These are phyloP conservation scores for Russula emetica DNA, from an alignment of 768 basidiomycete genomes.

Conservation along the genomic window DNA sequence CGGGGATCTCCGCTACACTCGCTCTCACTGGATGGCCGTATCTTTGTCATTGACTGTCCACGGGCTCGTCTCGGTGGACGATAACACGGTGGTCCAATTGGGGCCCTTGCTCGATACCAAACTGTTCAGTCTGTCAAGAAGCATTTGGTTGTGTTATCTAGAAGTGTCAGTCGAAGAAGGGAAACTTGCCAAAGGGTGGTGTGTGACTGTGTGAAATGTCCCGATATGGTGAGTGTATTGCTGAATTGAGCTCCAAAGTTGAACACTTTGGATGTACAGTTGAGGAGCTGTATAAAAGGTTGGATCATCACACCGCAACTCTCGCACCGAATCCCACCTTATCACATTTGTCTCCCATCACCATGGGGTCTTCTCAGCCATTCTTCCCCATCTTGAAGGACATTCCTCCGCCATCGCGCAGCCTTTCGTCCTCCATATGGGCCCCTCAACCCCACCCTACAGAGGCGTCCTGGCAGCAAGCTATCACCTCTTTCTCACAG, in stretches of 20 bases:
- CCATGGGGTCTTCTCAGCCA: slow-evolving; percentile 27
- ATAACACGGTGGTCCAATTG: not conserved
- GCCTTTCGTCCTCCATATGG: slow-evolving; percentile 58
- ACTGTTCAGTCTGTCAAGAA: slow-evolving; percentile 14
- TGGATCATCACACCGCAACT: slow-evolving; percentile 15
- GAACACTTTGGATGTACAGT: slow-evolving; percentile 15
- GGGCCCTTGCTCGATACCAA: slow-evolving; percentile 1
- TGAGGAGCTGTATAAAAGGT: slow-evolving; percentile 25
- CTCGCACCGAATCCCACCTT: slow-evolving; percentile 21
- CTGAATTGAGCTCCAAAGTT: slow-evolving; percentile 10
- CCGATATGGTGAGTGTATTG: slow-evolving; percentile 21
- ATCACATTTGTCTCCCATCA: not conserved
- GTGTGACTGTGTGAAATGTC: slow-evolving; percentile 26
- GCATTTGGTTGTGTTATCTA: slow-evolving; percentile 19
- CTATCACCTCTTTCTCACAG: slow-evolving; percentile 51
- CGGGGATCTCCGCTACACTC: not conserved
- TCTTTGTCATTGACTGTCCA: slow-evolving; percentile 1
- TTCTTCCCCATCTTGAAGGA: slow-evolving; percentile 24
- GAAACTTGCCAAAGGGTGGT: slow-evolving; percentile 20
- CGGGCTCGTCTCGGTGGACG: not conserved
- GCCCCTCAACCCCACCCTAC: slow-evolving; percentile 73
- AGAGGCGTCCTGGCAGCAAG: slow-evolving; percentile 62
- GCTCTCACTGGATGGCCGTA: not conserved
- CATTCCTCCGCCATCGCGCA: slow-evolving; percentile 24
- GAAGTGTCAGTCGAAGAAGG: slow-evolving; percentile 26